These are phyloP conservation scores for Rhododendron williamsianum DNA, from an alignment of 148 eudicot species.

Conservation along the genomic window DNA sequence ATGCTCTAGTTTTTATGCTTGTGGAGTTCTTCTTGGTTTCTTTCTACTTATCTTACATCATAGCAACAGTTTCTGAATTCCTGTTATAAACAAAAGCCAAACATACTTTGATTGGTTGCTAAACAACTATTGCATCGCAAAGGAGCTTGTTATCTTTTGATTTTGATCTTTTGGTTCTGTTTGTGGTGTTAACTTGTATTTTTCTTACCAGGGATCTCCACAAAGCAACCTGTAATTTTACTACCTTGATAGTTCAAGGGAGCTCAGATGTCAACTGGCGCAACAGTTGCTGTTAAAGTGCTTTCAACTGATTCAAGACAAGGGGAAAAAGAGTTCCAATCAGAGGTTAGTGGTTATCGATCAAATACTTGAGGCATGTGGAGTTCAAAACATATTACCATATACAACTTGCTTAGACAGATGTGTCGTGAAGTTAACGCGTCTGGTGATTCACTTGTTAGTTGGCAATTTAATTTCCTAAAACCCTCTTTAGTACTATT, in stretches of 20 bases:
- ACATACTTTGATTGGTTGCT: not conserved
- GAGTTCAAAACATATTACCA: not conserved
- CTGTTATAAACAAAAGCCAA: too few relatives aligned
- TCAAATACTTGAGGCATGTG: not conserved
- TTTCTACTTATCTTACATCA: not conserved
- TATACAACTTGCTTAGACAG: not conserved
- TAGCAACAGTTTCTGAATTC: not conserved
- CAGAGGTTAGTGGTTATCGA: slow-evolving; percentile 52
- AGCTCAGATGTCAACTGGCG: slow-evolving; percentile 88
- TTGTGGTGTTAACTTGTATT: not conserved
- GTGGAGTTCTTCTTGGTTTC: not conserved
- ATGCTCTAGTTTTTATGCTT: not conserved
- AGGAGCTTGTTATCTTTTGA: not conserved
- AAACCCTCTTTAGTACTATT: too few relatives aligned
- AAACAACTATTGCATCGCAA: not conserved
- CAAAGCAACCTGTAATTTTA: slow-evolving; percentile 86
- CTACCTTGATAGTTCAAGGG: slow-evolving; percentile 84
- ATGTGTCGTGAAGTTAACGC: too few relatives aligned
- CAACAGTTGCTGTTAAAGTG: slow-evolving; percentile 90
- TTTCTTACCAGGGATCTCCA: slow-evolving; percentile 39
- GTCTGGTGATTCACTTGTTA: too few relatives aligned
- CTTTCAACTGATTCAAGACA: slow-evolving; percentile 86
- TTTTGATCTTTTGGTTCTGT: not conserved
- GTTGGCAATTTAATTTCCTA: too few relatives aligned
- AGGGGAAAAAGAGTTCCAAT: slow-evolving; percentile 82